Evolutionary conservation across 73 alveolate genomes (phyloP).

Genomic region (Tetrahymena malaccensis): DNA sequence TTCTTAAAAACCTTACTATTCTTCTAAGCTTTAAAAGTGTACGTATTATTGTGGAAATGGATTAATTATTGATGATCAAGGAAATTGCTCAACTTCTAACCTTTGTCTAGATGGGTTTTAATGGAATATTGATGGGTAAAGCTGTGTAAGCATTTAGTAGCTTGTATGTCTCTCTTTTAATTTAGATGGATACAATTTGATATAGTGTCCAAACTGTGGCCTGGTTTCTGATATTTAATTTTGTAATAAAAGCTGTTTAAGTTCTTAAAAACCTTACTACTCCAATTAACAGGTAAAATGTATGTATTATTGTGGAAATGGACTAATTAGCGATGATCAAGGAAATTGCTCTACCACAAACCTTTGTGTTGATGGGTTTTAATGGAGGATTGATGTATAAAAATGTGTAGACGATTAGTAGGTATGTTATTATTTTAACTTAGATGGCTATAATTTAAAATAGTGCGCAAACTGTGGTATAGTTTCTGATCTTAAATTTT

Average conservation of each 20-base stretch:
- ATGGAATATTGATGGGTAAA: too few relatives aligned
- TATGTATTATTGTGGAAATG: background rate
- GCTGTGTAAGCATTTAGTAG: too few relatives aligned
- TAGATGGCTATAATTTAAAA: background rate
- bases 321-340: background rate
- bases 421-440: background rate
- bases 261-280: background rate
- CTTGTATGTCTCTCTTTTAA: too few relatives aligned
- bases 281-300: background rate
- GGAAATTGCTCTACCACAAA: background rate
- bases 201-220: background rate
- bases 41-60: too few relatives aligned
- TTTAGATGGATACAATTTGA: too few relatives aligned
- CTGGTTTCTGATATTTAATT: background rate
- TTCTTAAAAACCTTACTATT: too few relatives aligned
- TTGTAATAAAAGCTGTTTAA: background rate
- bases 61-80: background rate
- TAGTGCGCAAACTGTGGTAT: background rate
- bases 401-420: background rate
- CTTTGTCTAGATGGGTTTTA: too few relatives aligned
- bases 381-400: background rate
- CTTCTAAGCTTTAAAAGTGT: too few relatives aligned
- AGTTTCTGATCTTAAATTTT: background rate
- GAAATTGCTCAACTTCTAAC: too few relatives aligned
- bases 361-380: background rate